A percentile compares a stretch with the other conserved stretches of the same genome.
These are phyloP conservation scores for Lasiosphaeria miniovina DNA, from an alignment of 495 filamentous ascomycete species.

Conservation along the genomic window DNA sequence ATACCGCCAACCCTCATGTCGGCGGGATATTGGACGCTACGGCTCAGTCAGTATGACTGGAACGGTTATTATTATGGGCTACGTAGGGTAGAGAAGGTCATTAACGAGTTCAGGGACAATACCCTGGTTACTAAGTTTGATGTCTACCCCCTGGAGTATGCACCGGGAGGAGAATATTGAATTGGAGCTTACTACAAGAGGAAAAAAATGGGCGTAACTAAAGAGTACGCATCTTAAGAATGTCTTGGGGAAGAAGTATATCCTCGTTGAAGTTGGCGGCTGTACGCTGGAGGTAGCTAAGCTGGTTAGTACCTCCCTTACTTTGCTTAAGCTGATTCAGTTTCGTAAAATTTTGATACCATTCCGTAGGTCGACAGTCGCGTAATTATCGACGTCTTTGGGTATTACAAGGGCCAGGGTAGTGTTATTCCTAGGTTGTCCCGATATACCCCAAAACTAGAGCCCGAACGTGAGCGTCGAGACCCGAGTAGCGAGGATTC, in stretches of 20 bases:
- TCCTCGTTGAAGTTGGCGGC: no score
- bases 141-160: constrained; percentile 52
- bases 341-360: no score
- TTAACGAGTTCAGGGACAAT: constrained; percentile 48
- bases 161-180: constrained; percentile 37
- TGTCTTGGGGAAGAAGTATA: no score
- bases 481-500: not conserved
- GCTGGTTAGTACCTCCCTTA: no score
- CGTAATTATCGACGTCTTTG: no score
- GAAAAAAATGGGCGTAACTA: constrained; percentile 45
- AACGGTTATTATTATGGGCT: constrained; percentile 54
- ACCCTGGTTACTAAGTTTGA: constrained; percentile 47
- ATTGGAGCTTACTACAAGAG: constrained; percentile 35
- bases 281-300: no score
- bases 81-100: constrained; percentile 28
- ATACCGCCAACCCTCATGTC: not conserved
- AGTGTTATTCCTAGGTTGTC: constrained; percentile 45
- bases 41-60: constrained; percentile 48
- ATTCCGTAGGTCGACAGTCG: no score
- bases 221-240: no score
- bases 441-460: constrained; percentile 5
- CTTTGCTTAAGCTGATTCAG: no score
- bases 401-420: no score
- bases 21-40: constrained; percentile 21
- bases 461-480: constrained; percentile 9